These are phyloP conservation scores for Obba rivulosa DNA, from an alignment of 768 basidiomycete genomes.

Conservation along the genomic window DNA sequence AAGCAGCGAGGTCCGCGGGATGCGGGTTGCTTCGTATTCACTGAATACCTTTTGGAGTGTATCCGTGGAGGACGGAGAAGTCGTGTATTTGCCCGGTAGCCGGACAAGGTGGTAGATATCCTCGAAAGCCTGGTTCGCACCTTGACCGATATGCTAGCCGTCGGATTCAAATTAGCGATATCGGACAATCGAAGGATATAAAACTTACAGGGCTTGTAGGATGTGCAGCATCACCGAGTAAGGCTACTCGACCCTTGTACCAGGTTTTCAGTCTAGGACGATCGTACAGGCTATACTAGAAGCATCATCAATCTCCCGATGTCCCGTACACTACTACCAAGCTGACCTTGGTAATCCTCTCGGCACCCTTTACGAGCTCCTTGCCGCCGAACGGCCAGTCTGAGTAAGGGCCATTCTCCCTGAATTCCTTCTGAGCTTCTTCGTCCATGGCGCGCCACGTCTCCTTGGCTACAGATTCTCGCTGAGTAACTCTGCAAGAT, in stretches of 20 bases:
- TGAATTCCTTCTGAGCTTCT: constrained; percentile 19
- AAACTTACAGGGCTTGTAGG: constrained; percentile 39
- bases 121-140: constrained; percentile 41
- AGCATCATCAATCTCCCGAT: background rate
- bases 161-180: constrained; percentile 11
- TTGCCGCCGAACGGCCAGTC: constrained; percentile 23
- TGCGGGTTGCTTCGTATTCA: constrained; percentile 30
- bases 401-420: constrained; percentile 11
- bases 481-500: constrained; percentile 24
- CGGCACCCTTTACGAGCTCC: constrained; percentile 20
- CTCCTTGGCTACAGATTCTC: constrained; percentile 34
- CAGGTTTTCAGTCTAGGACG: constrained; percentile 35
- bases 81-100: constrained; percentile 27
- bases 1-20: constrained; percentile 30
- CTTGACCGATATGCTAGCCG: constrained; percentile 34
- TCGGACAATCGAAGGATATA: background rate
- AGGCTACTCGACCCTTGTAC: constrained; percentile 36
- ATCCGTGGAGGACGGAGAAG: constrained; percentile 21
- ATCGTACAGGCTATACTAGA: constrained; percentile 40
- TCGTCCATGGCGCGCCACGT: constrained; percentile 35
- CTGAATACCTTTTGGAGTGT: constrained; percentile 26
- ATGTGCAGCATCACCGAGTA: constrained; percentile 43
- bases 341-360: constrained; percentile 25
- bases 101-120: constrained; percentile 32
- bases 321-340: background rate